phyloP scores from a whole-genome alignment of 306 rosid genomes.

The Gleditsia sinensis region DNA sequence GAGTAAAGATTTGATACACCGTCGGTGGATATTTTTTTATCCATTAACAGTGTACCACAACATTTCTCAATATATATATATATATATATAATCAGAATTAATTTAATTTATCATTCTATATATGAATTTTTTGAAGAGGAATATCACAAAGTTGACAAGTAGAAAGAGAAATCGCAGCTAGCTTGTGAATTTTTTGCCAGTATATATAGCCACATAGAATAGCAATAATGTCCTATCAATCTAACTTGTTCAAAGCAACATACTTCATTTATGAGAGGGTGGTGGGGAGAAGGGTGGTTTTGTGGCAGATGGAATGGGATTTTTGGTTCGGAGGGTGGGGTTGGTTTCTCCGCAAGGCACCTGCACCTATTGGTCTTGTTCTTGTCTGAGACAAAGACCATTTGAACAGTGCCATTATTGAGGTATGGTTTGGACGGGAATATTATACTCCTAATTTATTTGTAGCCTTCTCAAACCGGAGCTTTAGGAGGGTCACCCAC shows the following conservation, averaged over 20 bases:
- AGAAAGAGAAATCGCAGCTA: conserved; percentile 34
- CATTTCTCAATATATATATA: too few species aligned
- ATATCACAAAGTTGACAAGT: conserved; percentile 42
- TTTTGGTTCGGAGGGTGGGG: not conserved
- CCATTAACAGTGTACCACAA: too few species aligned
- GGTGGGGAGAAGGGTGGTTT: conserved; percentile 29
- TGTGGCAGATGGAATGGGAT: conserved; percentile 23
- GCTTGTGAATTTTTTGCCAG: conserved; percentile 28
- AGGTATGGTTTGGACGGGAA: conserved; percentile 29
- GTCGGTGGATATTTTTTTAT: too few species aligned
- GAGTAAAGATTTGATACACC: too few species aligned
- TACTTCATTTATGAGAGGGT: conserved; percentile 39
- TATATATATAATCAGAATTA: too few species aligned
- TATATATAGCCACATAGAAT: conserved; percentile 35
- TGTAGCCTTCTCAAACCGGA: not conserved
- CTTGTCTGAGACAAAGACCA: not conserved
- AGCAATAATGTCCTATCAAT: conserved; percentile 18
- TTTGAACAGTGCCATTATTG: conserved; percentile 28
- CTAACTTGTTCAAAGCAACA: conserved; percentile 4
- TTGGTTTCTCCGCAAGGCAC: not conserved
- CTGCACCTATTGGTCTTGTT: not conserved
- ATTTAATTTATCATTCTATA: too few species aligned
- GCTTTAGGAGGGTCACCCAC: conserved; percentile 36
- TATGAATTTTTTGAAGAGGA: too few species aligned
- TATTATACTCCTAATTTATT: too few species aligned